Conservation (phyloP, 371 early-diverging fungal species). For the Mucor indicus region DNA sequence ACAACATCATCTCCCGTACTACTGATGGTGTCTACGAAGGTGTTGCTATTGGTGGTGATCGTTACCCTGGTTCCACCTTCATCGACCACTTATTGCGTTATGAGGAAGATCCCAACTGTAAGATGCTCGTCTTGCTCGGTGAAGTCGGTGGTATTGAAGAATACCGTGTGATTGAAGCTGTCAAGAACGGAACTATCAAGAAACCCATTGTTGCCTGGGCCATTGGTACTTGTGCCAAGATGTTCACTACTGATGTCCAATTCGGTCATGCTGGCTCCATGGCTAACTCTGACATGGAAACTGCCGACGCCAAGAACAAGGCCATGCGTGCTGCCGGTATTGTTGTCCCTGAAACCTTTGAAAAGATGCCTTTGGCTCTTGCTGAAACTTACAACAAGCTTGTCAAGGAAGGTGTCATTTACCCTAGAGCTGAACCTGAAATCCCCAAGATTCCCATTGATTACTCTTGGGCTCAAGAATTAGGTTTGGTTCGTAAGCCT, state of each 20-base stretch:
- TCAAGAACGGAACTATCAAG: slow-evolving; percentile 82
- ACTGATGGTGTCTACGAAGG: slow-evolving; percentile 98
- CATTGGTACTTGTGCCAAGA: slow-evolving; percentile 97
- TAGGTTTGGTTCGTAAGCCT: slow-evolving; percentile 98
- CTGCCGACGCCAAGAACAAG: slow-evolving; percentile 95
- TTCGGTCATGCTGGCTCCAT: slow-evolving; percentile 97
- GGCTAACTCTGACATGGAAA: slow-evolving; percentile 94
- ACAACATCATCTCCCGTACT: slow-evolving; percentile 94
- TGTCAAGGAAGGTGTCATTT: slow-evolving; percentile 70
- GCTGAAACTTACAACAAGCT: slow-evolving; percentile 75
- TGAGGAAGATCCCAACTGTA: slow-evolving; percentile 89
- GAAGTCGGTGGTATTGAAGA: slow-evolving; percentile 99
- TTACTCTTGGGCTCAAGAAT: slow-evolving; percentile 98
- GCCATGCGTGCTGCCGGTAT: slow-evolving; percentile 87
- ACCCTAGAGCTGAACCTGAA: slow-evolving; percentile 82
- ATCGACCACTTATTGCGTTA: slow-evolving; percentile 95
- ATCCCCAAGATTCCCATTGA: slow-evolving; percentile 98
- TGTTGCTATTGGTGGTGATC: slow-evolving; percentile 97
- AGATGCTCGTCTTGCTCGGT: slow-evolving; percentile 93
- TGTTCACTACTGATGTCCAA: slow-evolving; percentile 98
- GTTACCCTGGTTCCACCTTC: slow-evolving; percentile 98
- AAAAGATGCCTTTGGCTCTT: slow-evolving; percentile 85
- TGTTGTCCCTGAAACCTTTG: slow-evolving; percentile 94
- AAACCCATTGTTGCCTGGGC: slow-evolving; percentile 99
- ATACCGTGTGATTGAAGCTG: slow-evolving; percentile 91